Conservation (phyloP, 345 rosid species). For the Gossypium herbaceum region DNA sequence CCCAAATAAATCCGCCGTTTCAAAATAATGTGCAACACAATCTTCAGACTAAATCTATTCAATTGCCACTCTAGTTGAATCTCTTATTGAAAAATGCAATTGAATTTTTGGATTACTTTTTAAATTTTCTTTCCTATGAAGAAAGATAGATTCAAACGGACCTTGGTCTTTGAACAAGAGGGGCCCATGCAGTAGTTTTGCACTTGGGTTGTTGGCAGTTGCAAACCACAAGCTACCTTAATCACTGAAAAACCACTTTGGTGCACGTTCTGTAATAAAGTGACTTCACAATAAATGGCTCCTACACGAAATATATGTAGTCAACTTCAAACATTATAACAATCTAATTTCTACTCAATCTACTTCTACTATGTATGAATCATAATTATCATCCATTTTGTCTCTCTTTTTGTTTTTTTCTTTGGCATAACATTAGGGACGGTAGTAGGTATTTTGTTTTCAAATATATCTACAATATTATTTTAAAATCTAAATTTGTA, state of each 20-base stretch:
- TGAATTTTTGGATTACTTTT: too few relatives aligned
- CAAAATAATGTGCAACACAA: too few relatives aligned
- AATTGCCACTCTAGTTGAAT: too few relatives aligned
- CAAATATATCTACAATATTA: too few relatives aligned
- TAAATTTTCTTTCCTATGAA: too few relatives aligned
- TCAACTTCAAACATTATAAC: background rate
- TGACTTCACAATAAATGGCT: background rate
- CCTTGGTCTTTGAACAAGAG: background rate
- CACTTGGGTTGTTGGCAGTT: background rate
- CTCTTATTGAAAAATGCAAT: too few relatives aligned
- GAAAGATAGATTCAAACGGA: background rate
- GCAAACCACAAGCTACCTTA: background rate
- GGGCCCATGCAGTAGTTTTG: background rate
- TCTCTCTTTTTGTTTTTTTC: background rate
- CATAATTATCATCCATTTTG: background rate
- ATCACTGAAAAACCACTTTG: background rate
- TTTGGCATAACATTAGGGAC: background rate
- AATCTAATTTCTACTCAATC: background rate
- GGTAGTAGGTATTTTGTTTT: background rate
- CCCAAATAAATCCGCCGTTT: too few relatives aligned
- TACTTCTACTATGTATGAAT: background rate
- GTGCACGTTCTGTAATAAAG: background rate
- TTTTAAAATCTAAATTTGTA: too few relatives aligned
- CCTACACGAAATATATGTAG: background rate
- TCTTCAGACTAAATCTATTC: too few relatives aligned